Conservation (phyloP, 2,329 filamentous ascomycete species). For the Chaetomium olivaceum region DNA sequence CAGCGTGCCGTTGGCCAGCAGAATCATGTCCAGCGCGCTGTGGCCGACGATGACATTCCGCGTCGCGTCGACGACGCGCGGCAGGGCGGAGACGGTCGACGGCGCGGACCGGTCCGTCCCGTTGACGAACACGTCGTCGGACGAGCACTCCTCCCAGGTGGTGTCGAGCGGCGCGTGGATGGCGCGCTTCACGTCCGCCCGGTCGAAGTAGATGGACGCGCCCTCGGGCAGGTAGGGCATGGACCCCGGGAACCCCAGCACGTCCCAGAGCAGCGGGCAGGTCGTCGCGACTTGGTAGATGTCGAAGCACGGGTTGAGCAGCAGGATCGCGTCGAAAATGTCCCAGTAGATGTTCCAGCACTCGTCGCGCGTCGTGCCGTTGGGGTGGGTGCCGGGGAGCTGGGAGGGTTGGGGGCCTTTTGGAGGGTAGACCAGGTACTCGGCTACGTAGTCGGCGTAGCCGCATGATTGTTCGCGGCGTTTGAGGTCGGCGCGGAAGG, state of each 20-base stretch:
- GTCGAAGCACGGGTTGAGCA: constrained; percentile 76
- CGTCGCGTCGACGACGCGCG: constrained; percentile 70
- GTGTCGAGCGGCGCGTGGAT: constrained; percentile 71
- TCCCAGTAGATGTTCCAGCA: constrained; percentile 60
- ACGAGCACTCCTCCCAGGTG: constrained; percentile 36
- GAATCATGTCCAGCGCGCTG: constrained; percentile 67
- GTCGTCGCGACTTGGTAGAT: constrained; percentile 72
- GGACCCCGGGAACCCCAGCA: constrained; percentile 67
- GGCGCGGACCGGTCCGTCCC: constrained; percentile 54
- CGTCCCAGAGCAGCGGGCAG: constrained; percentile 70
- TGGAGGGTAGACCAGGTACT: constrained; percentile 69
- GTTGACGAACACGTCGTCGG: constrained; percentile 41
- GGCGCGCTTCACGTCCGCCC: constrained; percentile 66
- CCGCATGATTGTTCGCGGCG: constrained; percentile 58
- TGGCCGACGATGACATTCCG: constrained; percentile 74
- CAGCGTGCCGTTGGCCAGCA: constrained; percentile 68
- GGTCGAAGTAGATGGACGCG: constrained; percentile 68
- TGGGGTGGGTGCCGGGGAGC: constrained; percentile 46
- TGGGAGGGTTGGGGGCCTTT: constrained; percentile 56
- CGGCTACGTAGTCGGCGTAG: constrained; percentile 59
- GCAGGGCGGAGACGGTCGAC: constrained; percentile 60
- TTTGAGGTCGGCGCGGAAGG: constrained; percentile 54
- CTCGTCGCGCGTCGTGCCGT: constrained; percentile 41
- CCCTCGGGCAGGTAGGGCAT: constrained; percentile 64
- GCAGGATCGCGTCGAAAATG: constrained; percentile 54